These are phyloP conservation scores for Fonsecaea multimorphosa DNA, from an alignment of 2,329 filamentous ascomycete genomes.

Conservation along the genomic window DNA sequence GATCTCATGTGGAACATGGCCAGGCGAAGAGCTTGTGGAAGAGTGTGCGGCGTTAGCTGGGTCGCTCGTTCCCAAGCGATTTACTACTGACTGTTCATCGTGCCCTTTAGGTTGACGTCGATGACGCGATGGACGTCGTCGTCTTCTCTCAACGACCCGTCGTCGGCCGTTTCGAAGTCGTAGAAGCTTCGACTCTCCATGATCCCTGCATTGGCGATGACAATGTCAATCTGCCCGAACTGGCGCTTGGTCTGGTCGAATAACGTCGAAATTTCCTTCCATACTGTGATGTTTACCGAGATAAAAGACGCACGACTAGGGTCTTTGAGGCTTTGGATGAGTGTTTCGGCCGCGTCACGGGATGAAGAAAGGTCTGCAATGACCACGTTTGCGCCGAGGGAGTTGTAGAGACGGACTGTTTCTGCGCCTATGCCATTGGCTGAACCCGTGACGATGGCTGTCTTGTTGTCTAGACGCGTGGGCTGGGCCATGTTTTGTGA, in stretches of 20 bases:
- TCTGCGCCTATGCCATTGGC: conserved; percentile 48
- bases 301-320: not conserved
- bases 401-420: conserved; percentile 46
- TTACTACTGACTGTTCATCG: conserved; percentile 50
- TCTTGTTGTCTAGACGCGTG: no score
- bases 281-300: conserved; percentile 16
- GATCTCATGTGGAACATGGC: not conserved
- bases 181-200: conserved; percentile 14
- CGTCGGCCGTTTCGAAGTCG: conserved; percentile 7
- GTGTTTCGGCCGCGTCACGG: not conserved
- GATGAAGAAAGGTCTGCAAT: conserved; percentile 12
- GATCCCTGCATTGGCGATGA: conserved; percentile 22
- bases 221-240: conserved; percentile 21
- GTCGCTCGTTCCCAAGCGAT: not conserved
- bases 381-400: conserved; percentile 14
- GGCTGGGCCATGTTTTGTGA: no score
- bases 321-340: not conserved
- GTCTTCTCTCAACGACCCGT: conserved; percentile 11
- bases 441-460: conserved; percentile 33
- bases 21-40: not conserved
- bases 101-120: conserved; percentile 54
- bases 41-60: no score
- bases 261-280: conserved; percentile 8
- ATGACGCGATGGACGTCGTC: conserved; percentile 37
- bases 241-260: conserved; percentile 8